These are phyloP conservation scores for Hysterium pulicare DNA, from an alignment of 2,329 filamentous ascomycete genomes.

Conservation along the genomic window DNA sequence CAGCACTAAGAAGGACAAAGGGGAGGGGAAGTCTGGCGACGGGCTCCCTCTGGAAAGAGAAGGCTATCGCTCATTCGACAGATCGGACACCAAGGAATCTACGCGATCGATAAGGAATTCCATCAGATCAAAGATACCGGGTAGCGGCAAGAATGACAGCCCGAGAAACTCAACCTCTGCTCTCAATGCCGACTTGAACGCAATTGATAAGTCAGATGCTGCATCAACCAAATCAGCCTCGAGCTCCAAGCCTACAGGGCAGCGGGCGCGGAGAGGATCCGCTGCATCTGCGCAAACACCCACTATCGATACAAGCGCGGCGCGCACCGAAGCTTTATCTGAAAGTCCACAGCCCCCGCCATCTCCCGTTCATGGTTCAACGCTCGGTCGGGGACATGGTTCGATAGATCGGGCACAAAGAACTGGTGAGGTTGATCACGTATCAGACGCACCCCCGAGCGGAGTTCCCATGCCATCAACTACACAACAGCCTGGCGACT, in stretches of 20 bases:
- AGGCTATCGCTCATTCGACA: slow-evolving; percentile 81
- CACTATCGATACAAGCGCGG: slow-evolving; percentile 29
- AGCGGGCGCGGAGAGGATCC: slow-evolving; percentile 34
- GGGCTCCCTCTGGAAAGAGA: slow-evolving; percentile 66
- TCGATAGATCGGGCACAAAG: slow-evolving; percentile 78
- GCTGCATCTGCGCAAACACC: slow-evolving; percentile 44
- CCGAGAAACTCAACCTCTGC: slow-evolving; percentile 69
- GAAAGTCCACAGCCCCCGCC: slow-evolving; percentile 58
- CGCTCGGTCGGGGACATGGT: slow-evolving; percentile 69
- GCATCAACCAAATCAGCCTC: slow-evolving; percentile 70
- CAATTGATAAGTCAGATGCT: slow-evolving; percentile 66
- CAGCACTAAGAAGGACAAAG: slow-evolving; percentile 50
- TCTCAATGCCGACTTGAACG: slow-evolving; percentile 52
- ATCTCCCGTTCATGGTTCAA: slow-evolving; percentile 79
- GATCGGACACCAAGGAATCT: slow-evolving; percentile 90
- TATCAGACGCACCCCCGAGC: slow-evolving; percentile 84
- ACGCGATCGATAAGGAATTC: slow-evolving; percentile 77
- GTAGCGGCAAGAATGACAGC: slow-evolving; percentile 69
- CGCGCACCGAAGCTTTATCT: slow-evolving; percentile 28
- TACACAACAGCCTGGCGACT: slow-evolving; percentile 73
- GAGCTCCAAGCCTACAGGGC: slow-evolving; percentile 46
- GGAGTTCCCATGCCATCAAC: slow-evolving; percentile 54
- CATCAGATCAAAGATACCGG: slow-evolving; percentile 86
- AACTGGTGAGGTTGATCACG: slow-evolving; percentile 86
- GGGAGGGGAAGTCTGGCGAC: slow-evolving; percentile 41